Conservation (phyloP, 1,139 yeast genomes). For the Protomyces gravidus region DNA sequence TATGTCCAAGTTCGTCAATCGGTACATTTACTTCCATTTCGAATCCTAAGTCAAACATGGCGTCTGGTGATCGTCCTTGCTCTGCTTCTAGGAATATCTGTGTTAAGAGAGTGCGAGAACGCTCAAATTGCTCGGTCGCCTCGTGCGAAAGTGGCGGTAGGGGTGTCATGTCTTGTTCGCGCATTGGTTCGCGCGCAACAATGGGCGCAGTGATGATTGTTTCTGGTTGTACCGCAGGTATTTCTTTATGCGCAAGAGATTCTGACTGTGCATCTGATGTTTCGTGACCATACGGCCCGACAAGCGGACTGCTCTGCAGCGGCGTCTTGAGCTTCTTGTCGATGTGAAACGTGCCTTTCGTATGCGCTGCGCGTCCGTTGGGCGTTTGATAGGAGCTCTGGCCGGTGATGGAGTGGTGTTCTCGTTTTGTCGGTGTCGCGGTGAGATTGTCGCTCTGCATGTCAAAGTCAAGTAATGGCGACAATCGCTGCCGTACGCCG, state of each 20-base stretch:
- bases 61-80: slow-evolving; percentile 36
- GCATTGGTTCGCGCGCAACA: not conserved
- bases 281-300: not conserved
- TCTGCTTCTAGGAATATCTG: slow-evolving; percentile 53
- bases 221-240: not conserved
- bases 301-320: not conserved
- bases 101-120: slow-evolving; percentile 55
- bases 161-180: slow-evolving; percentile 1
- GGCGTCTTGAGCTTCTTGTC: slow-evolving; percentile 1
- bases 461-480: slow-evolving; percentile 62
- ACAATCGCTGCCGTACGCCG: slow-evolving; percentile 57
- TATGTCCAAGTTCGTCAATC: slow-evolving; percentile 88
- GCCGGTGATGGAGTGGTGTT: slow-evolving; percentile 31
- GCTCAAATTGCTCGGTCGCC: slow-evolving; percentile 45
- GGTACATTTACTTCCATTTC: slow-evolving; percentile 68
- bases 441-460: slow-evolving; percentile 44
- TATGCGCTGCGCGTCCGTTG: not conserved
- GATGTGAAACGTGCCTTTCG: not conserved
- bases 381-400: slow-evolving; percentile 1
- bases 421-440: slow-evolving; percentile 58
- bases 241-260: not conserved
- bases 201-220: not conserved
- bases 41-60: slow-evolving; percentile 9
- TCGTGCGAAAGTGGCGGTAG: slow-evolving; percentile 51
- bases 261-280: not conserved